Evolutionary conservation across 768 basidiomycete species (phyloP), one percentile per base, ranked within the genome.

Genomic region (Pulveroboletus ravenelii): DNA sequence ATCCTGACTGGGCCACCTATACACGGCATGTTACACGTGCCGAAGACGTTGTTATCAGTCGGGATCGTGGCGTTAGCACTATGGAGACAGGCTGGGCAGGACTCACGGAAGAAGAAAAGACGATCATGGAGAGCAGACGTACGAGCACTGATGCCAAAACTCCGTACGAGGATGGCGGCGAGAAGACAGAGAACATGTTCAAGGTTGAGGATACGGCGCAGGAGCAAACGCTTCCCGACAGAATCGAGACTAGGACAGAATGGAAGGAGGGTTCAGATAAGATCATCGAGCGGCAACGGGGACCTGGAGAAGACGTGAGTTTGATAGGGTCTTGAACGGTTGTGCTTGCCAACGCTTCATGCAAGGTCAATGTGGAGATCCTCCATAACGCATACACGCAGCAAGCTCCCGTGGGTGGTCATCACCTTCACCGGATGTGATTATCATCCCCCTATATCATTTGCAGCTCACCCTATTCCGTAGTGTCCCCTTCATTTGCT

Each of bases 1-100:
- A 74, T 37, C 89, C 93, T 0, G 91, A 93, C 40, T 96, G 93
- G 91, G 77, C 90, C 9, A 83, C 80, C 42, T 84, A 88, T 56
- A 85, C 87, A 15, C 75, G 82, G 32, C 76, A 82, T 36, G 82
- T 94, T 44, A 72, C 75, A 12, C 79, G 85, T 1, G 84, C 79
- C 6, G 85, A 87, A 45, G 85, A 87, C 40, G 83, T 95, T 53
- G 78, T 92, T 32, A 87, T 95, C 63, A 95, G 95, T 62, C 78
- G 89, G 18, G 93, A 95, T 62, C 71, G 70, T 39, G 71, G 72
- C 48, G 44, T 38, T 20, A 70, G 67, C 35, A 72, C 70, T 14
- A 76, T 80, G 67, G 84, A 86, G 64, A 64, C 74, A 18, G 79
- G 78, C 8, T 60, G 74, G 27, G 63, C 52, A 25, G 62, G 57